These are phyloP conservation scores for Umbellularia californica DNA, from an alignment of 164 flowering plant genomes.

Conservation along the genomic window DNA sequence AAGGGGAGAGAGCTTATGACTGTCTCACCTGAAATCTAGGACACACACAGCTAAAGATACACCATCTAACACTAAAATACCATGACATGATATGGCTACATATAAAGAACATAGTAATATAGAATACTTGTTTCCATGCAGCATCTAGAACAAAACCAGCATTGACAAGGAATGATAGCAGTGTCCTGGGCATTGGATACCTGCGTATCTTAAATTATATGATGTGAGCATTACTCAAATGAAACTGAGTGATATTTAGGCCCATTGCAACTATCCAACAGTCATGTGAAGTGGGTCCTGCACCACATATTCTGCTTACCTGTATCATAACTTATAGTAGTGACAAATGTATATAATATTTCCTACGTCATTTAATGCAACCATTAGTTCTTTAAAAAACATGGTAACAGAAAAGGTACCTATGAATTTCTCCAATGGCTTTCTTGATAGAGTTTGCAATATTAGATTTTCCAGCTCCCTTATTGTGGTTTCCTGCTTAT, in stretches of 20 bases:
- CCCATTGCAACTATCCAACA: no score
- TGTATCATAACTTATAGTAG: no score
- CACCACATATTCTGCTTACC: background rate
- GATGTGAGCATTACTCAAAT: background rate
- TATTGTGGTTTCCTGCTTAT: conserved; percentile 13
- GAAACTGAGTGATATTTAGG: background rate
- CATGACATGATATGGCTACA: background rate
- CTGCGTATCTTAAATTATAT: background rate
- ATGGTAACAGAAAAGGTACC: conserved; percentile 5
- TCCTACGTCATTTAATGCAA: background rate
- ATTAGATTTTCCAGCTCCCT: conserved; percentile 12
- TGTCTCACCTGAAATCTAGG: no score
- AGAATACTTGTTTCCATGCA: background rate
- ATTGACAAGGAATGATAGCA: background rate
- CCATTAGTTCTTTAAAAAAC: background rate
- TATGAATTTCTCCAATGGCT: conserved; percentile 2
- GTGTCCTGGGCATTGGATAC: background rate
- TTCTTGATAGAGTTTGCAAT: conserved; percentile 10
- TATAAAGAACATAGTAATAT: no score
- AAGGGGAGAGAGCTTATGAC: background rate
- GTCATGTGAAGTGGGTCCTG: background rate
- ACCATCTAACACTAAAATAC: background rate
- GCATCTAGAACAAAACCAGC: background rate
- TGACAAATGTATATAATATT: no score
- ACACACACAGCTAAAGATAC: background rate